Base-by-base conservation (phyloP, 768 basidiomycete species). In the Amanita brunnescens region DNA sequence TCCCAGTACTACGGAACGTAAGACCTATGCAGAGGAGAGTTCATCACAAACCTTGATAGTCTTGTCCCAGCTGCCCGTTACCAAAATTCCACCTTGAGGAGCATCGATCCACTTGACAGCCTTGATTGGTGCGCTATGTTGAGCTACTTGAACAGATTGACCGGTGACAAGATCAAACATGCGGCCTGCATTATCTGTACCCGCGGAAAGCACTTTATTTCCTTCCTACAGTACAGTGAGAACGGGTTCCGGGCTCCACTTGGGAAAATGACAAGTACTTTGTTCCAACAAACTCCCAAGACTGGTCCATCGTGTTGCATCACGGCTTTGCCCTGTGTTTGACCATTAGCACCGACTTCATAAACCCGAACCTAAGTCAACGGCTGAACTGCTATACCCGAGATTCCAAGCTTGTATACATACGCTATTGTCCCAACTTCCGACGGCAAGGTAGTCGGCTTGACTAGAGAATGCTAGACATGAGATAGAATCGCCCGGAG, bases 1-100 rank as follows among this genome's bases (percentile, higher is more conserved):
- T 96, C 91, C 94, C 94, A 97, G 60, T 96, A 96, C 91, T 96
- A 16, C 21, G 5, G n/a, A 9, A 4, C 16, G 59, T 18, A 41
- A 18, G 40, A 9, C 16, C 14, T 10, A 12, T 33, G 6, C 10
- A 52, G 30, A 53, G 21, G 50, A 16, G 13, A 8, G 40, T 52
- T n/a, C 30, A 53, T 44, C 41, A 62, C 69, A 52, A 56, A 93
- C 94, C 76, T 93, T 94, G 62, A 97, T 68, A 1, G 91, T 94
- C 70, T 94, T 95, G 67, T 99, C 95, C 95, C 95, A 99, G 49
- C 91, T 92, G 7, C 93, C 95, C 1, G 95, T 97, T 8, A 85
- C 89, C 18, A 94, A 72, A 55, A 94, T 81, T 12, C 87, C 80
- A 30, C 78, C 77, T 55, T 78, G 78, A 18, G 80, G 82, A 3